Percentiles rank a stretch among this genome's conserved stretches.
phyloP scores from a whole-genome alignment of 73 alveolate genomes.

The Paramecium tetraurelia region DNA sequence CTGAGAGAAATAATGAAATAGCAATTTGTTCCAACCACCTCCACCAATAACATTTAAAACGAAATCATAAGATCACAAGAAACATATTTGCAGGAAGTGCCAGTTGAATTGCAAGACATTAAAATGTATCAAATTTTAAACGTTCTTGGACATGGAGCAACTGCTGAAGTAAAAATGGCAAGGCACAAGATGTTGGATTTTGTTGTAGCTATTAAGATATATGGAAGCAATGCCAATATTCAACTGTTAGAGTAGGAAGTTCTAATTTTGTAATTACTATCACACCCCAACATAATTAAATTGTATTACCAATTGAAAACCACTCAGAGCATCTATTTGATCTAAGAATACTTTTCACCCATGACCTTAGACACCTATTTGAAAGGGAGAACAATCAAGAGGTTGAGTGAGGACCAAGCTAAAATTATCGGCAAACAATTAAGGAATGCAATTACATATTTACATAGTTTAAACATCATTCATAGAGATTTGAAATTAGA shows the following conservation, averaged over 20 bases:
- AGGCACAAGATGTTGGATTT: conserved; percentile 1
- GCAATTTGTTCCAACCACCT: background rate
- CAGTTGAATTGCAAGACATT: background rate
- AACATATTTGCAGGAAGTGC: background rate
- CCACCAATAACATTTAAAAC: background rate
- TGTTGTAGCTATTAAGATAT: conserved; percentile 56
- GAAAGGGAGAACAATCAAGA: conserved; percentile 53
- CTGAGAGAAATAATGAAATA: background rate
- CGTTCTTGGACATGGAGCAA: conserved; percentile 54
- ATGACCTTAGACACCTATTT: conserved; percentile 51
- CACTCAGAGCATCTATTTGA: conserved; percentile 49
- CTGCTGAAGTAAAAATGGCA: conserved; percentile 54
- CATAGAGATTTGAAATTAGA: conserved; percentile 85
- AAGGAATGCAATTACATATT: conserved; percentile 65
- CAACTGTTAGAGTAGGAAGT: conserved; percentile 33
- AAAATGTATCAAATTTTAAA: conserved; percentile 31
- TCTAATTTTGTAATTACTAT: conserved; percentile 11
- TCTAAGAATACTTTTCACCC: conserved; percentile 71
- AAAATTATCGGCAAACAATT: conserved; percentile 69
- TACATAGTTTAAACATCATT: conserved; percentile 67
- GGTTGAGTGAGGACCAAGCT: conserved; percentile 73
- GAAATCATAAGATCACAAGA: conserved; percentile 9
- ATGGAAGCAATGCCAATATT: conserved; percentile 38
- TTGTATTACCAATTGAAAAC: conserved; percentile 50
- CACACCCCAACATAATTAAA: conserved; percentile 52